These are phyloP conservation scores for Colletotrichum scovillei DNA, from an alignment of 2,329 filamentous ascomycete species.

Conservation along the genomic window DNA sequence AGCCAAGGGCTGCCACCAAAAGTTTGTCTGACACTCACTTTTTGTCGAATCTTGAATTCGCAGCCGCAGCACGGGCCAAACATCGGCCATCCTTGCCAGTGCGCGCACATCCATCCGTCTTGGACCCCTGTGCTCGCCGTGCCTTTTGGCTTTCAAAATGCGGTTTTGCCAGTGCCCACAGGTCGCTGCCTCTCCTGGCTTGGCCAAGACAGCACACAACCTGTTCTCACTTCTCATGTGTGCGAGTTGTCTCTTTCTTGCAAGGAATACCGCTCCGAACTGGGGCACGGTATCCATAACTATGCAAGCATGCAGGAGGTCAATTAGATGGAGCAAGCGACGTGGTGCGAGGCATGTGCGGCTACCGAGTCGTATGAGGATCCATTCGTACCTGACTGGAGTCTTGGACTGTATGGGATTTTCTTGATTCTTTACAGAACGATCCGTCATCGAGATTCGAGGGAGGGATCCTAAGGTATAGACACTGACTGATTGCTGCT, in stretches of 20 bases:
- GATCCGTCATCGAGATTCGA: not conserved
- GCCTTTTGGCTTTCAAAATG: no score
- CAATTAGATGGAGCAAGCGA: slow-evolving; percentile 10
- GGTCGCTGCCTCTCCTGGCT: slow-evolving; percentile 10
- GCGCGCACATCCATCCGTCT: not conserved
- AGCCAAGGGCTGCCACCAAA: not conserved
- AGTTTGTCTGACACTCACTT: not conserved
- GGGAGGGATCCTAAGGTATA: no score
- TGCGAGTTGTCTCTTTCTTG: slow-evolving; percentile 24
- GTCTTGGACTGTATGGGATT: not conserved
- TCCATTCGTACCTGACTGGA: slow-evolving; percentile 20
- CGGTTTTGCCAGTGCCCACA: not conserved
- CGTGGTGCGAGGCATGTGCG: slow-evolving; percentile 19
- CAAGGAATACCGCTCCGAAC: not conserved
- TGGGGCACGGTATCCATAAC: not conserved
- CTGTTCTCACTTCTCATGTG: slow-evolving; percentile 16
- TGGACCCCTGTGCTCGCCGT: not conserved
- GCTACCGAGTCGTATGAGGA: not conserved
- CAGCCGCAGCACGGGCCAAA: slow-evolving; percentile 21
- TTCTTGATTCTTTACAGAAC: not conserved
- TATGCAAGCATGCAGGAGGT: not conserved
- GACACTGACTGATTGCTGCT: no score
- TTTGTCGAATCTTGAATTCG: not conserved
- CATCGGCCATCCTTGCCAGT: slow-evolving; percentile 9
- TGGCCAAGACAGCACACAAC: slow-evolving; percentile 26